A percentile compares a stretch with the other conserved stretches of the same genome.
Evolutionary conservation across 75 land plant genomes (phyloP).

Genomic region (Picea sitchensis): DNA sequence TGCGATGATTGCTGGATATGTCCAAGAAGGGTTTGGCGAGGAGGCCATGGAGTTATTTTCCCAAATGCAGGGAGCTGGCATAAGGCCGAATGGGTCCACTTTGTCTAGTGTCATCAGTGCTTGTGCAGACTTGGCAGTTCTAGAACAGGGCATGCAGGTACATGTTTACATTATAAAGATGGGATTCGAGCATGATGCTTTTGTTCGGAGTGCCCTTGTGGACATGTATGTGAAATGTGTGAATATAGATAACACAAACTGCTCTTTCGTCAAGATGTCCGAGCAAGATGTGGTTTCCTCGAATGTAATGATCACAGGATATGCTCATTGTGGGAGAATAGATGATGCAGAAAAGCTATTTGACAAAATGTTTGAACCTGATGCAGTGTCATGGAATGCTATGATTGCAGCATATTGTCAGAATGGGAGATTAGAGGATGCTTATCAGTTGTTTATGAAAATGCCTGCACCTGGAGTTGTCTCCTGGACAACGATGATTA

Average conservation of each 20-base stretch:
- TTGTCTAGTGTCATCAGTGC: slow-evolving; percentile 9
- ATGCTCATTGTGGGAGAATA: slow-evolving; percentile 14
- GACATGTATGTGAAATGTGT: slow-evolving; percentile 17
- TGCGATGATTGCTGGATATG: too few relatives aligned
- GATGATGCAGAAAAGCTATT: slow-evolving; percentile 16
- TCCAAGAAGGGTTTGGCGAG: not conserved
- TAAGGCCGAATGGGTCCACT: slow-evolving; percentile 11
- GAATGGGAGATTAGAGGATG: too few relatives aligned
- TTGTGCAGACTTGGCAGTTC: slow-evolving; percentile 2
- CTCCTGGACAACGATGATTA: too few relatives aligned
- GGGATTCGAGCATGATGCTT: slow-evolving; percentile 4
- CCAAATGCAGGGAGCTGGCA: slow-evolving; percentile 6
- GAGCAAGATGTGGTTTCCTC: not conserved
- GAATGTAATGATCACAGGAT: slow-evolving; percentile 10
- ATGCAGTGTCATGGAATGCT: slow-evolving; percentile 7
- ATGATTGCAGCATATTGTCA: too few relatives aligned
- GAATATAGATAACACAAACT: slow-evolving; percentile 2
- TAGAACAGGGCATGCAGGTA: slow-evolving; percentile 6
- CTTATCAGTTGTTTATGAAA: too few relatives aligned
- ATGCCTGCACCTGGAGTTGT: too few relatives aligned
- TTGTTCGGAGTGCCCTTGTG: slow-evolving; percentile 12
- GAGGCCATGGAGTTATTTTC: not conserved
- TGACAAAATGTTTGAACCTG: slow-evolving; percentile 1
- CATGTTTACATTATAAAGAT: not conserved
- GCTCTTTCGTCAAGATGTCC: slow-evolving; percentile 2